Percentiles rank a stretch among this genome's conserved stretches.
Evolutionary conservation across 345 rosid species (phyloP).

Genomic region (Brassica incana): DNA sequence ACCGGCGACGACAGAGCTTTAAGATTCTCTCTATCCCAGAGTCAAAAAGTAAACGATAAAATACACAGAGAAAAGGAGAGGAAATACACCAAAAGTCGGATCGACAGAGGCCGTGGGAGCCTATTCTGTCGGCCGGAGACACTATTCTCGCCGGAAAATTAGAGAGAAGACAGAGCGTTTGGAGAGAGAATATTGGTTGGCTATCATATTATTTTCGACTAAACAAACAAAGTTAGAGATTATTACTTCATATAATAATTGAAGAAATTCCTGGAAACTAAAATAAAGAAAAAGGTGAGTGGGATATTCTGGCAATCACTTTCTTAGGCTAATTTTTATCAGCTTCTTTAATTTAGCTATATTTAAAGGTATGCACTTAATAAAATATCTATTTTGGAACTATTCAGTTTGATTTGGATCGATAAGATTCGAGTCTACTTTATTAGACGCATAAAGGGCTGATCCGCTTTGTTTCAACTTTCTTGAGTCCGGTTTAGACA

Average conservation of each 20-base stretch:
- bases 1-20: too few relatives aligned
- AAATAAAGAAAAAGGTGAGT: background rate
- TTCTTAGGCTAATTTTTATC: background rate
- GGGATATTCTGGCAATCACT: too few relatives aligned
- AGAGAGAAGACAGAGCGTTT: too few relatives aligned
- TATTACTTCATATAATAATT: background rate
- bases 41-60: too few relatives aligned
- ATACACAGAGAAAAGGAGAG: too few relatives aligned
- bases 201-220: too few relatives aligned
- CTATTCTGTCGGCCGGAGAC: too few relatives aligned
- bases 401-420: background rate
- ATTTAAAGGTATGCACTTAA: background rate
- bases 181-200: too few relatives aligned
- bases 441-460: background rate
- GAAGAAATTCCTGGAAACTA: background rate
- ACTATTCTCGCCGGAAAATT: too few relatives aligned
- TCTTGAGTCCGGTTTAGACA: background rate
- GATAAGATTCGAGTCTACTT: background rate
- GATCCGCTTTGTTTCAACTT: background rate
- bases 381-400: slow-evolving; percentile 8
- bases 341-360: background rate
- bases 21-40: too few relatives aligned
- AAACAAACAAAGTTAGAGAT: background rate
- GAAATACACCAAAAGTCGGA: too few relatives aligned
- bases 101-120: too few relatives aligned